Percentiles rank a stretch among this genome's conserved stretches.
Evolutionary conservation across 345 rosid genomes (phyloP).

Genomic region (Triadica sebifera): DNA sequence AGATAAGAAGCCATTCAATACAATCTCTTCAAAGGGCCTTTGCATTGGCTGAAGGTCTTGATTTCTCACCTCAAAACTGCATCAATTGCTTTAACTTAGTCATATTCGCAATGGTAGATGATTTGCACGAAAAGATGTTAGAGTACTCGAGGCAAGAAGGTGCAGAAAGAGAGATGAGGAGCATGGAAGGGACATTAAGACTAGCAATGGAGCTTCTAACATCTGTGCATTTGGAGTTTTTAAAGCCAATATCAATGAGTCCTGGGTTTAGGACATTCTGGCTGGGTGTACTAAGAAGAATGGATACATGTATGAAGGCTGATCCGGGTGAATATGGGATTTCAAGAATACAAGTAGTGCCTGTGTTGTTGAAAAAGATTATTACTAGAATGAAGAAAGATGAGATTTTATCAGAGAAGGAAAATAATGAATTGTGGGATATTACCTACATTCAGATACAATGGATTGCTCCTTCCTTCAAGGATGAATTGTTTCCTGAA

Average conservation of each 20-base stretch:
- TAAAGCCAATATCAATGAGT: slow-evolving; percentile 52
- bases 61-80: slow-evolving; percentile 57
- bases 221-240: slow-evolving; percentile 47
- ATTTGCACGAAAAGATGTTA: slow-evolving; percentile 79
- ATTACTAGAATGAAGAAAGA: slow-evolving; percentile 65
- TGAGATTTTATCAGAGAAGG: slow-evolving; percentile 54
- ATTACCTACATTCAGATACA: slow-evolving; percentile 87
- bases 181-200: slow-evolving; percentile 81
- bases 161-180: slow-evolving; percentile 76
- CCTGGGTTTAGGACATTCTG: slow-evolving; percentile 77
- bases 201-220: slow-evolving; percentile 63
- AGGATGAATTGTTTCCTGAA: slow-evolving; percentile 77
- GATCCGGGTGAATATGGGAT: slow-evolving; percentile 69
- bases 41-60: slow-evolving; percentile 53
- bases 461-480: slow-evolving; percentile 90
- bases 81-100: slow-evolving; percentile 57
- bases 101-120: slow-evolving; percentile 70
- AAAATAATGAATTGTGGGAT: slow-evolving; percentile 82
- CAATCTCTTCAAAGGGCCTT: slow-evolving; percentile 54
- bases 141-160: slow-evolving; percentile 76
- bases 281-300: slow-evolving; percentile 84
- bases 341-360: slow-evolving; percentile 51
- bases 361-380: slow-evolving; percentile 62
- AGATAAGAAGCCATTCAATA: slow-evolving; percentile 72
- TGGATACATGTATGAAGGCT: slow-evolving; percentile 96